Percentiles rank a stretch among this genome's conserved stretches.
Evolutionary conservation across 2,329 filamentous ascomycete species (phyloP).

Genomic region (Raffaelea arxii): DNA sequence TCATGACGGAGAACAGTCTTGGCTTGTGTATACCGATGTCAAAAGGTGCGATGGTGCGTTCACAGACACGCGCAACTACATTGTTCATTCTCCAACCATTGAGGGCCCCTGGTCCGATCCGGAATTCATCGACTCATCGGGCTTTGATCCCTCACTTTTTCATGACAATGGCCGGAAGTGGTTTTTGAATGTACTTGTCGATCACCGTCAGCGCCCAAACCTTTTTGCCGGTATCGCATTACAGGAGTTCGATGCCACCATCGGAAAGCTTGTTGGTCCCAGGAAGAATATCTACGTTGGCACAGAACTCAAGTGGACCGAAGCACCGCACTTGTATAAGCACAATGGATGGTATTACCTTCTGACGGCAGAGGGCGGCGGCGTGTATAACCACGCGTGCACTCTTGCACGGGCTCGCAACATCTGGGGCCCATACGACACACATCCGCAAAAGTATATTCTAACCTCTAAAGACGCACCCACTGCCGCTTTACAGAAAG

Average conservation of each 20-base stretch:
- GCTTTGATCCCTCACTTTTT: conserved; percentile 51
- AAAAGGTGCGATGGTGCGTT: conserved; percentile 58
- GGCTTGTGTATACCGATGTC: conserved; percentile 57
- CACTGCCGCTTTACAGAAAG: conserved; percentile 38
- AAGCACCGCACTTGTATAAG: conserved; percentile 50
- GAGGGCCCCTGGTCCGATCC: conserved; percentile 55
- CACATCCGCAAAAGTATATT: conserved; percentile 48
- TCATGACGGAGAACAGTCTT: conserved; percentile 50
- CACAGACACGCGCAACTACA: conserved; percentile 32
- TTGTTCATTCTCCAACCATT: conserved; percentile 42
- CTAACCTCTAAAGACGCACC: conserved; percentile 43
- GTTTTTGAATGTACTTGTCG: conserved; percentile 48
- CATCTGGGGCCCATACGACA: conserved; percentile 53
- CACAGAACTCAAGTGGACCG: conserved; percentile 42
- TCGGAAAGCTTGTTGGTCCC: conserved; percentile 43
- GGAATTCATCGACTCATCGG: conserved; percentile 41
- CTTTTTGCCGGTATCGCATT: conserved; percentile 47
- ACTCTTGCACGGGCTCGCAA: conserved; percentile 41
- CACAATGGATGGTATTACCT: conserved; percentile 50
- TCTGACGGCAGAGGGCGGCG: conserved; percentile 50
- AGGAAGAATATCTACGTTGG: conserved; percentile 45
- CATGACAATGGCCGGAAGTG: conserved; percentile 46
- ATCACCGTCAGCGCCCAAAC: conserved; percentile 34
- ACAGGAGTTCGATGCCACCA: conserved; percentile 44
- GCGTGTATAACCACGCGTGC: conserved; percentile 48